A percentile compares a stretch with the other conserved stretches of the same genome.
Evolutionary conservation across 352 stramenopile genomes (phyloP).

Genomic region (Globisporangium ultimum): DNA sequence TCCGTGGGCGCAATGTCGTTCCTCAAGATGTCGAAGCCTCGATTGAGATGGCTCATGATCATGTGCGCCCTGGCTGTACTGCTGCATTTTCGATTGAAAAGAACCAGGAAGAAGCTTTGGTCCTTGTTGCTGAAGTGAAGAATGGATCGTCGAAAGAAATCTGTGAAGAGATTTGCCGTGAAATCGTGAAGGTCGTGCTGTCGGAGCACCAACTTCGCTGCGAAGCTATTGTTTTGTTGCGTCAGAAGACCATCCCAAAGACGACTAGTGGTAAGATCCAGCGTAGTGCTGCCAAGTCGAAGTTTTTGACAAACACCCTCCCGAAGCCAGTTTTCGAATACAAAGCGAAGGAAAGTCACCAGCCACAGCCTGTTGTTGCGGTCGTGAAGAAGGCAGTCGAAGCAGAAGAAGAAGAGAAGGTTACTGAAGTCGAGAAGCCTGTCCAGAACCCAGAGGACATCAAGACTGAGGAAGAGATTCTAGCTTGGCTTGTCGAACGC

Average conservation of each 20-base stretch:
- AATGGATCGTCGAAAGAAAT: slow-evolving; percentile 52
- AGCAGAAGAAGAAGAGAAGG: neutral
- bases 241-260: slow-evolving; percentile 72
- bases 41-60: slow-evolving; percentile 56
- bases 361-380: slow-evolving; percentile 3
- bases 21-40: slow-evolving; percentile 78
- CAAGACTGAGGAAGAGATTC: slow-evolving; percentile 67
- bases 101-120: slow-evolving; percentile 66
- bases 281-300: slow-evolving; percentile 56
- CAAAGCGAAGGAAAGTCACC: slow-evolving; percentile 30
- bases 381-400: slow-evolving; percentile 14
- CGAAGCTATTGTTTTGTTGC: slow-evolving; percentile 69
- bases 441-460: slow-evolving; percentile 25
- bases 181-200: slow-evolving; percentile 65
- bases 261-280: slow-evolving; percentile 87
- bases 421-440: slow-evolving; percentile 14
- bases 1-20: slow-evolving; percentile 74
- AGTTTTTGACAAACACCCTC: slow-evolving; percentile 45
- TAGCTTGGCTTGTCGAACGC: slow-evolving; percentile 65
- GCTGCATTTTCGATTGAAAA: slow-evolving; percentile 82
- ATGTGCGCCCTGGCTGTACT: slow-evolving; percentile 68
- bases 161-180: slow-evolving; percentile 48
- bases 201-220: slow-evolving; percentile 71
- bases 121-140: slow-evolving; percentile 77
- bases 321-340: slow-evolving; percentile 52